Evolutionary conservation across 2,329 filamentous ascomycete genomes (phyloP).

Genomic region (Exophiala calicioides): DNA sequence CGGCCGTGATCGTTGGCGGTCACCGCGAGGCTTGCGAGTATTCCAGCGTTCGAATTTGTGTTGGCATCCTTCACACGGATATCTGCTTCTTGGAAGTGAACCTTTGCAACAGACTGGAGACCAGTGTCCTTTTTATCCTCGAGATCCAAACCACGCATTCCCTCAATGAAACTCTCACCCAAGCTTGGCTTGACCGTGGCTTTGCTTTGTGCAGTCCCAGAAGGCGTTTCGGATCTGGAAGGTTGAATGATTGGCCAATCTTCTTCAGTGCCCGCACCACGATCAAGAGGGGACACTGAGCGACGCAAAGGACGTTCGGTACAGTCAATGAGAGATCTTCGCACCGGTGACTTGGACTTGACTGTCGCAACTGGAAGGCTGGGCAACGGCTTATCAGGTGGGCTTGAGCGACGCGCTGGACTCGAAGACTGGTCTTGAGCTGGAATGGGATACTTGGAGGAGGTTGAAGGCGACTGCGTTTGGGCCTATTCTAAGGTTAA

Average conservation of each 20-base stretch:
- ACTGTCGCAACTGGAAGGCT: conserved; percentile 33
- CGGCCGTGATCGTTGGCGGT: conserved; percentile 1
- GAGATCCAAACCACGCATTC: conserved; percentile 26
- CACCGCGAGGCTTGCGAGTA: background rate
- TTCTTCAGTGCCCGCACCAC: conserved; percentile 23
- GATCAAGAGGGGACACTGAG: conserved; percentile 25
- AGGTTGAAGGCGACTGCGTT: conserved; percentile 6
- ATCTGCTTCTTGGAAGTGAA: background rate
- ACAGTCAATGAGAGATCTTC: conserved; percentile 35
- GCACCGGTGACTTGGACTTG: conserved; percentile 25
- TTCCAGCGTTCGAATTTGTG: too few relatives aligned
- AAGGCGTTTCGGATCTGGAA: conserved; percentile 5
- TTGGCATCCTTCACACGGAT: too few relatives aligned
- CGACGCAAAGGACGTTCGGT: conserved; percentile 33
- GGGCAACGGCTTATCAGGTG: conserved; percentile 36
- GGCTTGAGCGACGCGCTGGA: conserved; percentile 13
- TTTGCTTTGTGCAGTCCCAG: background rate
- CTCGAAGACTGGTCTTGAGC: background rate
- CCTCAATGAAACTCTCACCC: conserved; percentile 26
- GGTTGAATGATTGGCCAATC: conserved; percentile 35
- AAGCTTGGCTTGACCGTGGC: conserved; percentile 23
- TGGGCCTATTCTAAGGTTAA: conserved; percentile 9
- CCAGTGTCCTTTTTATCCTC: conserved; percentile 11
- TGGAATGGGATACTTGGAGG: conserved; percentile 8
- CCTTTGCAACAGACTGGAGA: background rate